These are phyloP conservation scores for Coemansia pectinata DNA, from an alignment of 192 early-diverging fungal genomes.

Conservation along the genomic window DNA sequence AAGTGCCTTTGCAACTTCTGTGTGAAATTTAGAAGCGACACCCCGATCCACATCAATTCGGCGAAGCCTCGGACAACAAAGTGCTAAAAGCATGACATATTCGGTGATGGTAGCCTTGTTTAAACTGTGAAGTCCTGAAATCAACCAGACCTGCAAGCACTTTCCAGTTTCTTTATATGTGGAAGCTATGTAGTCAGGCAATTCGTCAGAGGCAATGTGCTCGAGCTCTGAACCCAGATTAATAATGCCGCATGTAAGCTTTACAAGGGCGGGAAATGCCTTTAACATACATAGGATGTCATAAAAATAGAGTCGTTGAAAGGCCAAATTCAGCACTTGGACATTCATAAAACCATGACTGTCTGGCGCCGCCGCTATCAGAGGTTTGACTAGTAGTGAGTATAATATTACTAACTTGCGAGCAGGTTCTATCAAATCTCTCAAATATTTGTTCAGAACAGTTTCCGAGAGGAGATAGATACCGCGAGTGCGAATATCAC, in stretches of 20 bases:
- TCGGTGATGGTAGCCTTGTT: background rate
- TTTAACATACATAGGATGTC: background rate
- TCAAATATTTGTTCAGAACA: background rate
- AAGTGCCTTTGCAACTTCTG: background rate
- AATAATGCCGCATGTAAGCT: background rate
- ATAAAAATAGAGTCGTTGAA: background rate
- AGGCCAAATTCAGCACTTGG: background rate
- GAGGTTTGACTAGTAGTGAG: background rate
- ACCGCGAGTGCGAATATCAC: background rate
- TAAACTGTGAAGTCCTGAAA: background rate
- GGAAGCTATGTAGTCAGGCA: background rate
- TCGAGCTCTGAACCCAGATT: background rate
- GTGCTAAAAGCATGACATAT: background rate
- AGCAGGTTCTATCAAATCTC: too few species aligned
- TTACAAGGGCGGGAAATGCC: background rate
- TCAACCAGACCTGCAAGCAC: background rate
- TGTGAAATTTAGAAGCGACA: background rate
- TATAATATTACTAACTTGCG: background rate
- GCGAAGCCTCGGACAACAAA: background rate
- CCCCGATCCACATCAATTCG: background rate
- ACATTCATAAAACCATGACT: background rate
- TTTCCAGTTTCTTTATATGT: background rate
- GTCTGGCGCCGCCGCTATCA: background rate
- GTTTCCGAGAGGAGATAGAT: background rate
- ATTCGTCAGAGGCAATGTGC: background rate